phyloP scores from a whole-genome alignment of 1,139 yeast species.

The Taphrina wiesneri region DNA sequence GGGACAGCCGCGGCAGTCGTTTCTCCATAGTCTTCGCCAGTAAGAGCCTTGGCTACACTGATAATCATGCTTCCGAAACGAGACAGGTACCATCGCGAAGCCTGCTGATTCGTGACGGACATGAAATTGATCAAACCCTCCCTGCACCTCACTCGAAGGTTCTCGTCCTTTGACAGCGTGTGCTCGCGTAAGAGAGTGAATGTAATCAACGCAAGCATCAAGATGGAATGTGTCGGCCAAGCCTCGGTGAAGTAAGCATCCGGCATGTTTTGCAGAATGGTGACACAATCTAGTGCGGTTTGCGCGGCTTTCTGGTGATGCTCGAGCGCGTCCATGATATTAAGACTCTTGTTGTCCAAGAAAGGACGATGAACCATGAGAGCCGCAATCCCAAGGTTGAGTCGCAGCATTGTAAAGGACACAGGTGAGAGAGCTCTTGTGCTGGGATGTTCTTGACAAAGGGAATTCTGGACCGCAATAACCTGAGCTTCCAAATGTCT shows the following conservation, averaged over 20 bases:
- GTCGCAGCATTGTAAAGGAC: not conserved
- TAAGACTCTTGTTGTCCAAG: not conserved
- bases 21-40: conserved; percentile 6
- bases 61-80: not conserved
- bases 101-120: not conserved
- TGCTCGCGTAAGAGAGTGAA: conserved; percentile 3
- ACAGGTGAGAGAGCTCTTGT: not conserved
- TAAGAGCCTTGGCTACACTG: not conserved
- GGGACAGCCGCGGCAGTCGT: not conserved
- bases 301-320: conserved; percentile 18
- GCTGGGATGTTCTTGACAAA: not conserved
- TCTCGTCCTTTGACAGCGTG: not conserved
- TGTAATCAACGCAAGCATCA: not conserved
- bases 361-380: conserved; percentile 22
- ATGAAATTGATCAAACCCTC: not conserved
- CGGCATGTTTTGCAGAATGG: conserved; percentile 6
- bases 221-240: conserved; percentile 16
- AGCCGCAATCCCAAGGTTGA: conserved; percentile 8
- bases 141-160: not conserved
- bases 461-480: not conserved
- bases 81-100: conserved; percentile 1
- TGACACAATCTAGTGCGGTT: conserved; percentile 1
- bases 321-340: conserved; percentile 16
- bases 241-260: conserved; percentile 16
- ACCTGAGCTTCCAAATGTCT: not conserved